phyloP scores from a whole-genome alignment of 108 stramenopile species.

The Conticribra weissflogii region DNA sequence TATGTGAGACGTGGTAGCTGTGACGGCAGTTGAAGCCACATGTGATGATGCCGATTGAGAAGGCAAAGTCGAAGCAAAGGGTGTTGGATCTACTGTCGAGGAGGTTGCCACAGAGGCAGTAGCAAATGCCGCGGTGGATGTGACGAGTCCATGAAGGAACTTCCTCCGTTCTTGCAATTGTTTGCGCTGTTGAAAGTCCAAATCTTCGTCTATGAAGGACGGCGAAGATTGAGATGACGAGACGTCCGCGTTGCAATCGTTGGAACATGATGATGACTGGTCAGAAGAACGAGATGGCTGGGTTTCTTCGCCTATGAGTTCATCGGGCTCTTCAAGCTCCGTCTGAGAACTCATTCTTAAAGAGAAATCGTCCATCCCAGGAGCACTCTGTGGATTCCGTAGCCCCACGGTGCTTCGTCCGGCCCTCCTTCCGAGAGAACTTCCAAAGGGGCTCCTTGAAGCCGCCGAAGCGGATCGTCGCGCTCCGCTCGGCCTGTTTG shows the following conservation, averaged over 20 bases:
- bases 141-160: conserved; percentile 28
- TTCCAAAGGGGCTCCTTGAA: neutral
- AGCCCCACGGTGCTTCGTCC: neutral
- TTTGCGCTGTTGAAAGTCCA: neutral
- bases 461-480: neutral
- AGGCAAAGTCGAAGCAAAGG: no score
- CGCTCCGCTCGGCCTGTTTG: no score
- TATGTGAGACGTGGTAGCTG: neutral
- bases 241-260: neutral
- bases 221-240: neutral
- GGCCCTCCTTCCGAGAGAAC: neutral
- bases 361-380: neutral
- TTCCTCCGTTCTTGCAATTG: conserved; percentile 9
- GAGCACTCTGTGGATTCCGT: neutral
- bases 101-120: conserved; percentile 16
- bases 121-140: conserved; percentile 25
- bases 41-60: no score
- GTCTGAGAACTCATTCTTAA: neutral
- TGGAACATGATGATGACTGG: neutral
- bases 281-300: neutral
- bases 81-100: neutral
- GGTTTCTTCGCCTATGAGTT: neutral
- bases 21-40: no score
- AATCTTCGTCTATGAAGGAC: neutral
- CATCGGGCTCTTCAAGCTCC: neutral